A percentile compares a stretch with the other conserved stretches of the same genome.
Evolutionary conservation across 345 rosid genomes (phyloP).

Genomic region (Heritiera fomes): DNA sequence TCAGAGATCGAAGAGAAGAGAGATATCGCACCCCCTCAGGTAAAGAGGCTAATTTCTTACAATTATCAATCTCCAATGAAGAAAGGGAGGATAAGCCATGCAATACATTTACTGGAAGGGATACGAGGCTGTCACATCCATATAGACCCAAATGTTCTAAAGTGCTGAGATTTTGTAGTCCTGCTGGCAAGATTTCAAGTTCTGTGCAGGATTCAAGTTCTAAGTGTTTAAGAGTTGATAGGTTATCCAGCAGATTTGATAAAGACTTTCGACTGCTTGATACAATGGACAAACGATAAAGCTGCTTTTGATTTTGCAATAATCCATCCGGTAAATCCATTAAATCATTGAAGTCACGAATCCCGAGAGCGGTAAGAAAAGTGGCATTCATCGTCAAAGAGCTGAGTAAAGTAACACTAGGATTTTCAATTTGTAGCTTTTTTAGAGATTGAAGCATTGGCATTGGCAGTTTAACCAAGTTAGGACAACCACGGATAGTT

Average conservation of each 20-base stretch:
- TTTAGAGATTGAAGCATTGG: not conserved
- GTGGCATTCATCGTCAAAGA: not conserved
- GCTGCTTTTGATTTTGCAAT: not conserved
- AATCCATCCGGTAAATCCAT: not conserved
- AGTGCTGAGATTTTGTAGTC: not conserved
- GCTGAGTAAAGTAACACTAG: not conserved
- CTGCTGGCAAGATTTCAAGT: slow-evolving; percentile 2
- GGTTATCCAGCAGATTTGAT: not conserved
- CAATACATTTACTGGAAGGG: no score
- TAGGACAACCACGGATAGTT: accelerated
- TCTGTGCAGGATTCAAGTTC: not conserved
- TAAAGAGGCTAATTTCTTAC: no score
- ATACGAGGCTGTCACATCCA: no score
- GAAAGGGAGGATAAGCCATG: no score
- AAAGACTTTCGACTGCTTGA: not conserved
- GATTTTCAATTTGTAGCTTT: accelerated
- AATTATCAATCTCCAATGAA: no score
- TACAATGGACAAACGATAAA: accelerated
- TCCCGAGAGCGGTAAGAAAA: not conserved
- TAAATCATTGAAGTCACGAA: not conserved
- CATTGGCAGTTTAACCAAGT: not conserved
- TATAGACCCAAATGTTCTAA: no score
- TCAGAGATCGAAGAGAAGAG: no score
- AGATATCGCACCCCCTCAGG: no score
- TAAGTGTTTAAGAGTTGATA: not conserved